Evolutionary conservation across 257 asterid genomes (phyloP).

Genomic region (Nicotiana tabacum): DNA sequence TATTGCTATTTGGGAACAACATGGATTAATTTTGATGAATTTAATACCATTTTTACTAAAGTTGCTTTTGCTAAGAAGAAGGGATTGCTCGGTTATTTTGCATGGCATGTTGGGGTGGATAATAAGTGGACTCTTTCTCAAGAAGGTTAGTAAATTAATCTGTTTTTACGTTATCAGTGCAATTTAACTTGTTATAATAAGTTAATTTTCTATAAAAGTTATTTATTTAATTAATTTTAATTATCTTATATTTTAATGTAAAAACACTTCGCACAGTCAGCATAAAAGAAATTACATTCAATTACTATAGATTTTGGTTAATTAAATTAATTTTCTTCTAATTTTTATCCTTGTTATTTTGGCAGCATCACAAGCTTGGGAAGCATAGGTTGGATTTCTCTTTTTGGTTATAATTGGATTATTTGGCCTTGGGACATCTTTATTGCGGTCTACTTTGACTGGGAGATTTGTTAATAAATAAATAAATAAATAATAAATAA

Average conservation of each 20-base stretch:
- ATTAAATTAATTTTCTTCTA: not conserved
- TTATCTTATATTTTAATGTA: no score
- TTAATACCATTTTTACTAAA: not conserved
- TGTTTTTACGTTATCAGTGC: no score
- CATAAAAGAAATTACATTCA: no score
- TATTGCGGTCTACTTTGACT: not conserved
- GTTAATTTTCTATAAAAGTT: no score
- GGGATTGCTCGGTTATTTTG: slow-evolving; percentile 14
- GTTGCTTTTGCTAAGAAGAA: slow-evolving; percentile 3
- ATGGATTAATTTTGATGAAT: slow-evolving; percentile 17
- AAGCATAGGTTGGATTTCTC: not conserved
- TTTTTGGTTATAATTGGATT: no score
- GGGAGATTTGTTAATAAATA: not conserved
- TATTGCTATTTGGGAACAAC: not conserved
- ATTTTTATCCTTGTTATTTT: not conserved
- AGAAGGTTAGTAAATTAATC: not conserved
- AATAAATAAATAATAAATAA: no score
- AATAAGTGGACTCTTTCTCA: slow-evolving; percentile 5
- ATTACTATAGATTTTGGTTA: not conserved
- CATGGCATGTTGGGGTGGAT: slow-evolving; percentile 18
- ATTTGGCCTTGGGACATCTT: not conserved
- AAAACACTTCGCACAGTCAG: not conserved
- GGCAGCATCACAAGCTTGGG: not conserved
- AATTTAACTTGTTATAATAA: no score
- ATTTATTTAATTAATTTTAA: no score